phyloP scores from a whole-genome alignment of 176 grass and related monocot genomes.

The Alloteropsis semialata region DNA sequence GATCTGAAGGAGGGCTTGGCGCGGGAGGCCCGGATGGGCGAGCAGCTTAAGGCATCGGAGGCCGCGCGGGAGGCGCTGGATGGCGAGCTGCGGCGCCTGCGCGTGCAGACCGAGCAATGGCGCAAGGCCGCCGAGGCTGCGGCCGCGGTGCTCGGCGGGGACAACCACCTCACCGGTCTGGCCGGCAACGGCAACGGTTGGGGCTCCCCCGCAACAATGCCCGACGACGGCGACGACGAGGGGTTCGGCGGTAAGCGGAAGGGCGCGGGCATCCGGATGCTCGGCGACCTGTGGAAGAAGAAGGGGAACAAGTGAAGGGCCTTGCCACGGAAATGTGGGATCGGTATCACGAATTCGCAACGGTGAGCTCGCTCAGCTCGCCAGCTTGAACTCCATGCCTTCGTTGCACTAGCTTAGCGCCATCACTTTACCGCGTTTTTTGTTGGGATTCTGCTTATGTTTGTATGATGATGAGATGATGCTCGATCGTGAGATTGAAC shows the following conservation, averaged over 20 bases:
- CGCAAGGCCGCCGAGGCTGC: conserved; percentile 88
- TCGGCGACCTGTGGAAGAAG: conserved; percentile 98
- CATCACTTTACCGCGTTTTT: conserved; percentile 43
- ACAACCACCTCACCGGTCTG: conserved; percentile 35
- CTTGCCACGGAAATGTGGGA: neutral
- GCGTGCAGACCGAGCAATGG: conserved; percentile 91
- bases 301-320: conserved; percentile 50
- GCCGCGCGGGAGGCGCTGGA: conserved; percentile 61
- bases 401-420: conserved; percentile 15
- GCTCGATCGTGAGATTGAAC: conserved; percentile 5
- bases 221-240: conserved; percentile 58
- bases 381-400: neutral
- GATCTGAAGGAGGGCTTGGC: conserved; percentile 37
- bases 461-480: conserved; percentile 39
- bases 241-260: conserved; percentile 54
- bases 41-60: conserved; percentile 51
- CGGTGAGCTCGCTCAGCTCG: conserved; percentile 30
- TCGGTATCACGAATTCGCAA: neutral
- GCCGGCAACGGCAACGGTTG: conserved; percentile 51
- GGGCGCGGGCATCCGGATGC: conserved; percentile 78
- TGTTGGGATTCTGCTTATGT: conserved; percentile 31
- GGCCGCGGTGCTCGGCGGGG: conserved; percentile 64
- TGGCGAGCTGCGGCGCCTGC: conserved; percentile 70
- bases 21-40: conserved; percentile 42
- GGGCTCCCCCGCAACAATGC: conserved; percentile 43